Percentiles rank a stretch among this genome's conserved stretches.
These are phyloP conservation scores for Aquanectria penicillioides DNA, from an alignment of 2,329 filamentous ascomycete genomes.

Conservation along the genomic window DNA sequence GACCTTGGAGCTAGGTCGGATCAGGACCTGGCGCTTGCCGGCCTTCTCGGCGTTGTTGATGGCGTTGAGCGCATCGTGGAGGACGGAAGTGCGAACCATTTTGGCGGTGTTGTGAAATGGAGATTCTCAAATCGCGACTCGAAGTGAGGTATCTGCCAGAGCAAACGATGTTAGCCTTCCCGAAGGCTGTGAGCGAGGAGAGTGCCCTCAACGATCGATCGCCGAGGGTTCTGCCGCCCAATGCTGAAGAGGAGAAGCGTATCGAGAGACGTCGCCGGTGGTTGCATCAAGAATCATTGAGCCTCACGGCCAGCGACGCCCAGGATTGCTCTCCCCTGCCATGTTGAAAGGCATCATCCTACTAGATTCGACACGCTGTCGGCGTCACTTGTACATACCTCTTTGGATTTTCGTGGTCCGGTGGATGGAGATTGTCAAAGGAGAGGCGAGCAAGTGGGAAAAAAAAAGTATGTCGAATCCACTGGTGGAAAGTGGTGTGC, in stretches of 20 bases:
- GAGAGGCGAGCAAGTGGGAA: conserved; percentile 30
- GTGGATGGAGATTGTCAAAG: conserved; percentile 41
- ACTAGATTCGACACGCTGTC: conserved; percentile 47
- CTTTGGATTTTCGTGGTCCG: conserved; percentile 44
- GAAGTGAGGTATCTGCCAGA: conserved; percentile 73
- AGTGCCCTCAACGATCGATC: conserved; percentile 69
- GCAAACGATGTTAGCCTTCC: conserved; percentile 67
- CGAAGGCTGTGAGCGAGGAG: conserved; percentile 69
- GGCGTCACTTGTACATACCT: conserved; percentile 56
- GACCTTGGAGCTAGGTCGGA: conserved; percentile 98
- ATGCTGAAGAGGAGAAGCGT: conserved; percentile 72
- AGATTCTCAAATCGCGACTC: conserved; percentile 82
- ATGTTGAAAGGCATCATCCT: conserved; percentile 59
- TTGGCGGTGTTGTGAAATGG: conserved; percentile 71
- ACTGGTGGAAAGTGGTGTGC: conserved; percentile 46
- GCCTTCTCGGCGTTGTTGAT: conserved; percentile 99
- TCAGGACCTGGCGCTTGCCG: conserved; percentile 99
- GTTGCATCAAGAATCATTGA: conserved; percentile 9
- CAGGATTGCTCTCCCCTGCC: conserved; percentile 72
- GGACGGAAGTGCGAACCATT: conserved; percentile 99
- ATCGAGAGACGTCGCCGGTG: conserved; percentile 53
- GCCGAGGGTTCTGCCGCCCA: conserved; percentile 78
- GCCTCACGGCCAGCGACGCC: conserved; percentile 41
- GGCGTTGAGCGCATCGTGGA: conserved; percentile 98
- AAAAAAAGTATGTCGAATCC: conserved; percentile 25